Conservation (phyloP, 2,329 filamentous ascomycete genomes). For the Botrytis porri region DNA sequence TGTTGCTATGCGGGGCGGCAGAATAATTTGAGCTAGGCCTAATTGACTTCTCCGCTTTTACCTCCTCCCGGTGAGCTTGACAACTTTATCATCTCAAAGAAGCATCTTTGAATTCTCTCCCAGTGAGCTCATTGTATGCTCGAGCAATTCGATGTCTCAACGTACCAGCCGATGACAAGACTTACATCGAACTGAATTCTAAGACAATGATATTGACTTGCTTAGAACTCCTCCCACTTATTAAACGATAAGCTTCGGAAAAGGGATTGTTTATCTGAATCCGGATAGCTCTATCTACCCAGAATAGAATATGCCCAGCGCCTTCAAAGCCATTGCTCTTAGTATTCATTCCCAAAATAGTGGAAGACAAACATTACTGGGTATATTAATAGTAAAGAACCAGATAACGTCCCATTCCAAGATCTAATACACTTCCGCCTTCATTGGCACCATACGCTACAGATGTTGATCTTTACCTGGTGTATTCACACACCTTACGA, state of each 20-base stretch:
- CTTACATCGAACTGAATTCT: background rate
- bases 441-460: background rate
- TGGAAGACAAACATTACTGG: background rate
- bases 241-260: background rate
- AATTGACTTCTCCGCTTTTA: background rate
- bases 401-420: background rate
- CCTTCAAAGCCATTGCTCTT: background rate
- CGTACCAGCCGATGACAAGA: background rate
- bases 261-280: slow-evolving; percentile 11
- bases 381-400: background rate
- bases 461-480: background rate
- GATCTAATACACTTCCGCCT: background rate
- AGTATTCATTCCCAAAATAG: background rate
- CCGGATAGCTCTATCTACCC: background rate
- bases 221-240: background rate
- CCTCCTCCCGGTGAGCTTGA: slow-evolving; percentile 2
- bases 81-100: background rate
- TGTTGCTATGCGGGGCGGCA: background rate
- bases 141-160: background rate
- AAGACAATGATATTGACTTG: background rate
- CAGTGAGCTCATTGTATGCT: background rate
- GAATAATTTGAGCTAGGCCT: slow-evolving; percentile 8
- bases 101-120: background rate
- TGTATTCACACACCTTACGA: background rate
- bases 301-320: background rate